Conservation (phyloP, 2,329 filamentous ascomycete genomes). For the Talaromyces sp. region DNA sequence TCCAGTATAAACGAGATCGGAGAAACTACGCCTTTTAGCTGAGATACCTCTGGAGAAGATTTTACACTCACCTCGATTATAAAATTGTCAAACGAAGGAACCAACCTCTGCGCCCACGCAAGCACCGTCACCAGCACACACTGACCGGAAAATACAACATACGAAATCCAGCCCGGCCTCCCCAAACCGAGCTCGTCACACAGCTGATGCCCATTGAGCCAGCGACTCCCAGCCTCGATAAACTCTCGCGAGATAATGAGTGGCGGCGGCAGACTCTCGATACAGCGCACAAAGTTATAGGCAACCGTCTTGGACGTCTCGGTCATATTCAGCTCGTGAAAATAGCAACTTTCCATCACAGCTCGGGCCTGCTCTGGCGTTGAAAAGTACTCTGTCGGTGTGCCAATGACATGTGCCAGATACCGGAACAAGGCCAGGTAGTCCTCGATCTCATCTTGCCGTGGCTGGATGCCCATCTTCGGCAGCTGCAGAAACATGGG, state of each 20-base stretch:
- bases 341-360: conserved; percentile 52
- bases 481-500: conserved; percentile 65
- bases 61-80: conserved; percentile 19
- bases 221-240: conserved; percentile 34
- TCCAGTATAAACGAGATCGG: conserved; percentile 21
- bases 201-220: conserved; percentile 35
- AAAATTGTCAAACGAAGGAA: conserved; percentile 22
- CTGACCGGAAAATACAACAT: conserved; percentile 13
- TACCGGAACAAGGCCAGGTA: conserved; percentile 72
- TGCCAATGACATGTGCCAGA: conserved; percentile 64
- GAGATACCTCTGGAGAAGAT: neutral
- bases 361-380: conserved; percentile 51
- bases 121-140: conserved; percentile 28
- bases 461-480: conserved; percentile 63
- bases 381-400: conserved; percentile 57
- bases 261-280: conserved; percentile 30
- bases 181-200: conserved; percentile 34
- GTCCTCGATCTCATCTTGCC: conserved; percentile 56
- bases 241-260: conserved; percentile 32
- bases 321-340: conserved; percentile 31
- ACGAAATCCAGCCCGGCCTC: conserved; percentile 21
- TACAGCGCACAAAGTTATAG: conserved; percentile 36
- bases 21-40: neutral
- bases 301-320: conserved; percentile 31
- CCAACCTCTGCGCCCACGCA: conserved; percentile 21